Evolutionary conservation across 805 yeast species (phyloP), one percentile per base, ranked within the genome.

Genomic region (Starmerella lactis-condensi): DNA sequence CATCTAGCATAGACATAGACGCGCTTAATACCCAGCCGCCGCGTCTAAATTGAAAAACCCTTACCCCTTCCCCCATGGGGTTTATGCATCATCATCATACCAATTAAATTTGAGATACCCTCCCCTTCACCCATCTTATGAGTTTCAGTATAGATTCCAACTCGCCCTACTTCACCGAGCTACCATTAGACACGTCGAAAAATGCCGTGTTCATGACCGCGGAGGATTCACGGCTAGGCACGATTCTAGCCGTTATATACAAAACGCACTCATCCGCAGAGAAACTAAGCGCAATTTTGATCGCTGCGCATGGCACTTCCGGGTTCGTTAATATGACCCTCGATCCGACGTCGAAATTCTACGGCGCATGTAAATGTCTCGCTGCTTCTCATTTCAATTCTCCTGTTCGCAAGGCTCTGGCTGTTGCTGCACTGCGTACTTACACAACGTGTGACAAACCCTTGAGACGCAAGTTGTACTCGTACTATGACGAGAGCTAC

Each of bases 361-460:
- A 65, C 56, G 82, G 76, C 1, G 89, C 93, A 1, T 67, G 83
- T 41, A 67, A 71, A 44, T 81, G 79, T 44, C 56, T 85, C 28
- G 48, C 62, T 0, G 57, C 57, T 0, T 51, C 60, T 8, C 61
- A 62, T 43, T 58, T 60, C 39, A 48, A 57, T 4, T 67, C 77
- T 7, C 70, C 69, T 28, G 77, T 74, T 2, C 63, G 91, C 40
- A 63, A 68, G 38, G 73, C 85, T 0, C 57, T 83, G 23, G 94
- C 95, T 0, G 69, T 82, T 3, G 62, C 89, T 1, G 54, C 67
- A 14, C 56, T 83, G 37, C 66, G 76, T 42, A 68, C 78, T 16
- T 81, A 62, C 46, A 70, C 79, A 3, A 57, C 64, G 17, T 48
- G 79, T 41, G 60, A 63, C 49, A 57, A 42, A 28, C 38, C 45